phyloP scores from a whole-genome alignment of 164 flowering plant genomes.

The Berberis thunbergii region DNA sequence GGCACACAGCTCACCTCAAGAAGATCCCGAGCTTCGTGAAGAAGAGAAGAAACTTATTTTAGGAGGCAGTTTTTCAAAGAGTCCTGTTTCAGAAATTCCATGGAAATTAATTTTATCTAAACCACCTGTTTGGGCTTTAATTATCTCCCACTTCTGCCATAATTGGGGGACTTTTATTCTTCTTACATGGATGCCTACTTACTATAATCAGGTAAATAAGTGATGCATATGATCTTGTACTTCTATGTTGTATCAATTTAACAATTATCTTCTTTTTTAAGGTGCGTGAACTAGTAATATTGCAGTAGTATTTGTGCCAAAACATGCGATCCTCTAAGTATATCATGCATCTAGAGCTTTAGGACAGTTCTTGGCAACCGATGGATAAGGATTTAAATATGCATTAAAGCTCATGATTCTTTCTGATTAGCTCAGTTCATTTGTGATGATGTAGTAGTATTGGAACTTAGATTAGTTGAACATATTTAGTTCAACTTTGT shows the following conservation, averaged over 20 bases:
- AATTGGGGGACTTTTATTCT: constrained; percentile 99
- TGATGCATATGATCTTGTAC: too few relatives aligned
- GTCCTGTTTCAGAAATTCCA: constrained; percentile 82
- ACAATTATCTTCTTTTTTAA: too few relatives aligned
- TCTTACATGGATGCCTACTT: constrained; percentile 99
- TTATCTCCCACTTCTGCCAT: constrained; percentile 95
- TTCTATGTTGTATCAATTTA: too few relatives aligned
- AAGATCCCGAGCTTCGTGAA: constrained; percentile 61
- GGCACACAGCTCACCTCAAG: constrained; percentile 88
- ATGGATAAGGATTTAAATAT: too few relatives aligned
- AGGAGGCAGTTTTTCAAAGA: constrained; percentile 54
- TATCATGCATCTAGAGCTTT: too few relatives aligned
- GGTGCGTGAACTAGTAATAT: too few relatives aligned
- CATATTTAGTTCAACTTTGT: background rate
- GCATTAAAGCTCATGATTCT: too few relatives aligned
- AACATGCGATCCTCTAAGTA: too few relatives aligned
- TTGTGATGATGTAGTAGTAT: too few relatives aligned
- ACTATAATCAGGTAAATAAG: constrained; percentile 82
- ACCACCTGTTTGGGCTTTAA: constrained; percentile 96
- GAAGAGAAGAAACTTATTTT: constrained; percentile 65
- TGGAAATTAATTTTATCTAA: constrained; percentile 91
- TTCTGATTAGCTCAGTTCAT: too few relatives aligned
- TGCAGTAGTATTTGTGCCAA: too few relatives aligned
- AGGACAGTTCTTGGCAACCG: too few relatives aligned
- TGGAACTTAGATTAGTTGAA: background rate